Conservation (phyloP, 2,329 filamentous ascomycete genomes). For the Tolypocladium nubicola region DNA sequence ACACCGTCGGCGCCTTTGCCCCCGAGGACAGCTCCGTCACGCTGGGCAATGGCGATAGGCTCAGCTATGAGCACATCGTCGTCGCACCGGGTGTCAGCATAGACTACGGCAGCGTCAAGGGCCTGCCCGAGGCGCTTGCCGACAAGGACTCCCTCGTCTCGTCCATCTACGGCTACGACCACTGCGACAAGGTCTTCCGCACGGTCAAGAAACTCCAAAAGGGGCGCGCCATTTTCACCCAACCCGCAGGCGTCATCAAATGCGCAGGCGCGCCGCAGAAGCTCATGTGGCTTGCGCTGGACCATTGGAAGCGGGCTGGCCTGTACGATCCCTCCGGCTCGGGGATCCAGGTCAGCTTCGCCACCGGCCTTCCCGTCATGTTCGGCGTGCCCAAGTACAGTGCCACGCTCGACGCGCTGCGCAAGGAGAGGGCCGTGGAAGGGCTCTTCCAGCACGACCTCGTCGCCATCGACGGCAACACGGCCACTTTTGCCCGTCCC, state of each 20-base stretch:
- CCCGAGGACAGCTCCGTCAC: conserved; percentile 48
- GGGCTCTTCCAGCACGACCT: conserved; percentile 49
- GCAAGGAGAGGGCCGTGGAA: conserved; percentile 43
- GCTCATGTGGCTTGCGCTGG: conserved; percentile 50
- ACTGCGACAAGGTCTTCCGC: conserved; percentile 40
- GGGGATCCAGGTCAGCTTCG: conserved; percentile 41
- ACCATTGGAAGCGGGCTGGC: conserved; percentile 45
- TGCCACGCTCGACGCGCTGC: conserved; percentile 39
- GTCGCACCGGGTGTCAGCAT: conserved; percentile 48
- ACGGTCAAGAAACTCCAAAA: conserved; percentile 35
- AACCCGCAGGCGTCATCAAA: conserved; percentile 47
- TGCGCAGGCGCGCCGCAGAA: conserved; percentile 53
- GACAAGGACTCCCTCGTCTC: conserved; percentile 37
- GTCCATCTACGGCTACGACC: conserved; percentile 47
- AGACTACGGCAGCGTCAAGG: conserved; percentile 40
- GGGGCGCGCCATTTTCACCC: conserved; percentile 48
- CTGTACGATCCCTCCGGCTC: conserved; percentile 34
- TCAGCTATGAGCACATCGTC: conserved; percentile 54
- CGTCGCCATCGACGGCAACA: conserved; percentile 39
- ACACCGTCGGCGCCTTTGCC: conserved; percentile 35
- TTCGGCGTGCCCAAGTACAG: conserved; percentile 52
- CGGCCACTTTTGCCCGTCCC: conserved; percentile 35
- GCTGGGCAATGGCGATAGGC: conserved; percentile 40
- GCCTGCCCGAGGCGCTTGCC: conserved; percentile 44
- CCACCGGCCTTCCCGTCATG: conserved; percentile 45